These are phyloP conservation scores for Viola odorata DNA, from an alignment of 345 rosid genomes.

Conservation along the genomic window DNA sequence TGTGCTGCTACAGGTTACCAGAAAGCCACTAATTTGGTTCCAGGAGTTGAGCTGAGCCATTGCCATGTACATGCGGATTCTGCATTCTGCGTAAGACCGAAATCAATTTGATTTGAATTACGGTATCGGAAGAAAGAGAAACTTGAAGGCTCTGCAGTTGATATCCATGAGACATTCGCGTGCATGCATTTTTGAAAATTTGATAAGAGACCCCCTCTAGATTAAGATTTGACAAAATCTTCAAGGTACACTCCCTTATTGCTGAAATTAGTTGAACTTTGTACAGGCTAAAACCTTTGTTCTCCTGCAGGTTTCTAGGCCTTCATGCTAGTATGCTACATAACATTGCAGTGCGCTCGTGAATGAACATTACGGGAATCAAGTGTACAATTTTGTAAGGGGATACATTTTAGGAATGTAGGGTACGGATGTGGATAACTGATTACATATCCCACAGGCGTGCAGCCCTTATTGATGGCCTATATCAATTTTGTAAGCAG, in stretches of 20 bases:
- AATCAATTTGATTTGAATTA: conserved; percentile 5
- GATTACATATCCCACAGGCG: background rate
- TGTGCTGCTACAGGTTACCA: conserved; percentile 59
- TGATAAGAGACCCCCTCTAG: background rate
- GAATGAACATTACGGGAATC: background rate
- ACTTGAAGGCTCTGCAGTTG: background rate
- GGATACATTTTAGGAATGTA: background rate
- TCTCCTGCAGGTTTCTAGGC: background rate
- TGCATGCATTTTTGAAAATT: conserved; percentile 5
- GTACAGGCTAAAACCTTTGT: background rate
- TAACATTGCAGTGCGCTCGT: too few relatives aligned
- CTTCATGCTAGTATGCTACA: background rate
- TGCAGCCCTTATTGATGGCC: background rate
- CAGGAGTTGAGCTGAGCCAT: background rate
- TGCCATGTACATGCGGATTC: background rate
- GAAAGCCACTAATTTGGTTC: conserved; percentile 60
- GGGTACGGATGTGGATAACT: background rate
- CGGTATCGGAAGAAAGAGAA: conserved; percentile 10
- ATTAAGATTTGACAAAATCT: conserved; percentile 8
- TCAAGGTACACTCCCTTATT: background rate
- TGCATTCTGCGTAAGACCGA: background rate
- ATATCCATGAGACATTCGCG: background rate
- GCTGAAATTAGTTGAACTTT: background rate
- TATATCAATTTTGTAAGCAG: too few relatives aligned
- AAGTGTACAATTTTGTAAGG: conserved; percentile 1